Percentiles rank a stretch among this genome's conserved stretches.
Evolutionary conservation across 1,284 basidiomycete species (phyloP).

Genomic region (Papiliotrema nemorosa): DNA sequence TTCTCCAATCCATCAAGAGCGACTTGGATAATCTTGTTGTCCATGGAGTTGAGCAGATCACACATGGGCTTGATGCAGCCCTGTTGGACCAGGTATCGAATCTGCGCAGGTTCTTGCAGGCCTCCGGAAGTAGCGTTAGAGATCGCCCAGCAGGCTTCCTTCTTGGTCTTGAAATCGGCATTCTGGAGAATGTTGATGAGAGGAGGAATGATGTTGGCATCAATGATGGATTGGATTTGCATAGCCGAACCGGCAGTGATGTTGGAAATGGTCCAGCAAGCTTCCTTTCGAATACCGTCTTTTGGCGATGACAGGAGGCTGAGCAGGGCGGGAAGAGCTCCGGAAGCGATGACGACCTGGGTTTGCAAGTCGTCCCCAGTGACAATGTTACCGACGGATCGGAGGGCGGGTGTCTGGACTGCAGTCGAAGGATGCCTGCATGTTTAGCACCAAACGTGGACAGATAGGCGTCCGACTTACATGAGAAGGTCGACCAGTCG

Average conservation of each 20-base stretch:
- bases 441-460: neutral
- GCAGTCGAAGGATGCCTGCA: slow-evolving; percentile 83
- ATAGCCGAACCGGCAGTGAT: slow-evolving; percentile 94
- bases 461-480: slow-evolving; percentile 39
- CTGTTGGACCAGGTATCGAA: slow-evolving; percentile 95
- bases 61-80: slow-evolving; percentile 99
- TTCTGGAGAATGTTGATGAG: slow-evolving; percentile 97
- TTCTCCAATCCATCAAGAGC: slow-evolving; percentile 97
- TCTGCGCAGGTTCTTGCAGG: slow-evolving; percentile 93
- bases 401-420: slow-evolving; percentile 96
- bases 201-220: slow-evolving; percentile 83
- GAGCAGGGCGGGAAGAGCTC: slow-evolving; percentile 88
- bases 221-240: slow-evolving; percentile 83
- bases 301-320: slow-evolving; percentile 90
- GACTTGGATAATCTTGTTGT: slow-evolving; percentile 98
- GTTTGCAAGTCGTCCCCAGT: slow-evolving; percentile 98
- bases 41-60: slow-evolving; percentile 93
- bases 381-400: slow-evolving; percentile 98
- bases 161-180: slow-evolving; percentile 98
- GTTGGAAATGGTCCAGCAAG: slow-evolving; percentile 99
- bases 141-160: slow-evolving; percentile 99
- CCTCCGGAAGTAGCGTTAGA: slow-evolving; percentile 98
- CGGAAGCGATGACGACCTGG: slow-evolving; percentile 95
- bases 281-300: slow-evolving; percentile 85
- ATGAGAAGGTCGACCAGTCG: slow-evolving; percentile 95